Percentiles rank a stretch among this genome's conserved stretches.
These are phyloP conservation scores for Gossypium bickii DNA, from an alignment of 345 rosid genomes.

Conservation along the genomic window DNA sequence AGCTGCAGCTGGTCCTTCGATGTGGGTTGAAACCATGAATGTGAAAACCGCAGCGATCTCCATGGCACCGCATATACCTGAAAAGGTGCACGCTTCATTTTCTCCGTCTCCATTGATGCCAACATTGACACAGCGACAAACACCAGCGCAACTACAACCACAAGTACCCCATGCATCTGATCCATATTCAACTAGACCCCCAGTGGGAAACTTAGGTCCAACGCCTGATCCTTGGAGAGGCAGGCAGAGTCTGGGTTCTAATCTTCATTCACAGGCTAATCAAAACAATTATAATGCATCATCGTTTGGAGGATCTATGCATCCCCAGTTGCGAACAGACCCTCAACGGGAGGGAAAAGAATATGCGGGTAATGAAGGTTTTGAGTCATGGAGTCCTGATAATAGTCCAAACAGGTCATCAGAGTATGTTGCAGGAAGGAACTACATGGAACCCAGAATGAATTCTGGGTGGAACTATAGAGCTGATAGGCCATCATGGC, in stretches of 20 bases:
- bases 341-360: conserved; percentile 36
- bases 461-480: conserved; percentile 25
- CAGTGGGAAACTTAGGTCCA: conserved; percentile 23
- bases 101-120: conserved; percentile 17
- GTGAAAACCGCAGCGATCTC: conserved; percentile 14
- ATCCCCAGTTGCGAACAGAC: conserved; percentile 31
- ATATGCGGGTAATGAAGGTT: conserved; percentile 37
- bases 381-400: conserved; percentile 89
- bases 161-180: conserved; percentile 22
- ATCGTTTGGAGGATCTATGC: conserved; percentile 24
- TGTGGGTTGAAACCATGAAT: conserved; percentile 17
- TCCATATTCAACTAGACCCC: conserved; percentile 26
- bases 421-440: conserved; percentile 34
- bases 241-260: conserved; percentile 37
- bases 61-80: conserved; percentile 14
- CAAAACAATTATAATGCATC: conserved; percentile 33
- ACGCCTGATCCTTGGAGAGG: conserved; percentile 44
- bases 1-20: conserved; percentile 20
- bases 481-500: conserved; percentile 47
- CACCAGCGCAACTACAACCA: conserved; percentile 16
- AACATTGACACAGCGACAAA: conserved; percentile 1
- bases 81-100: conserved; percentile 24
- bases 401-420: conserved; percentile 55
- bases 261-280: conserved; percentile 32
- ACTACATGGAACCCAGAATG: conserved; percentile 22